phyloP scores from a whole-genome alignment of 768 basidiomycete species.

The Holtermannia corniformis region DNA sequence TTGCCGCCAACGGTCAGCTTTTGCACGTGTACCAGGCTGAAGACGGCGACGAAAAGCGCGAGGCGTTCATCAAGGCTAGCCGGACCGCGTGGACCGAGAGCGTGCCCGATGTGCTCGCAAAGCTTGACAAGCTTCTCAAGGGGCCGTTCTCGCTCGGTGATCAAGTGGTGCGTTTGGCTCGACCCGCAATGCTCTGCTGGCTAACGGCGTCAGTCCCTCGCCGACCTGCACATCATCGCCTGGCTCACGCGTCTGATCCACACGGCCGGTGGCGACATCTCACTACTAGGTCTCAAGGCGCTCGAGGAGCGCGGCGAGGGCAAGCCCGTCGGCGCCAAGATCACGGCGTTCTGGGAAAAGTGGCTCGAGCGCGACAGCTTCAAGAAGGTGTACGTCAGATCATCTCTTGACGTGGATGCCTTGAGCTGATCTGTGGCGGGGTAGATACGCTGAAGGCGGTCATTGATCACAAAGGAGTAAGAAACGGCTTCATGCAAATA shows the following conservation, averaged over 20 bases:
- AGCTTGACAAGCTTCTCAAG: slow-evolving; percentile 32
- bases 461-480: too few relatives aligned
- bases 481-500: too few relatives aligned
- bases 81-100: slow-evolving; percentile 36
- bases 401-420: too few relatives aligned
- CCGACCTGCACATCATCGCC: slow-evolving; percentile 67
- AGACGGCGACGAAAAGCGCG: slow-evolving; percentile 22
- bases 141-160: slow-evolving; percentile 51
- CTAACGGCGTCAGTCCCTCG: slow-evolving; percentile 56
- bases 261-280: slow-evolving; percentile 50
- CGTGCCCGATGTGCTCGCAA: slow-evolving; percentile 35
- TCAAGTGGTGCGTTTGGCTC: slow-evolving; percentile 48
- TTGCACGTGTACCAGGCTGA: slow-evolving; percentile 33
- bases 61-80: slow-evolving; percentile 38
- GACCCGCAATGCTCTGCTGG: not conserved
- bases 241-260: slow-evolving; percentile 60
- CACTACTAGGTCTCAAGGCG: slow-evolving; percentile 22
- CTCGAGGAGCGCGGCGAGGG: slow-evolving; percentile 49
- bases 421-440: too few relatives aligned
- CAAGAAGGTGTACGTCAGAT: slow-evolving; percentile 58
- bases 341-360: slow-evolving; percentile 65
- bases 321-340: slow-evolving; percentile 46
- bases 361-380: slow-evolving; percentile 60
- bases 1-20: slow-evolving; percentile 31
- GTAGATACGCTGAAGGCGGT: too few relatives aligned